Base-by-base conservation (phyloP, 768 basidiomycete genomes). In the Nevesoporus exiguus region DNA sequence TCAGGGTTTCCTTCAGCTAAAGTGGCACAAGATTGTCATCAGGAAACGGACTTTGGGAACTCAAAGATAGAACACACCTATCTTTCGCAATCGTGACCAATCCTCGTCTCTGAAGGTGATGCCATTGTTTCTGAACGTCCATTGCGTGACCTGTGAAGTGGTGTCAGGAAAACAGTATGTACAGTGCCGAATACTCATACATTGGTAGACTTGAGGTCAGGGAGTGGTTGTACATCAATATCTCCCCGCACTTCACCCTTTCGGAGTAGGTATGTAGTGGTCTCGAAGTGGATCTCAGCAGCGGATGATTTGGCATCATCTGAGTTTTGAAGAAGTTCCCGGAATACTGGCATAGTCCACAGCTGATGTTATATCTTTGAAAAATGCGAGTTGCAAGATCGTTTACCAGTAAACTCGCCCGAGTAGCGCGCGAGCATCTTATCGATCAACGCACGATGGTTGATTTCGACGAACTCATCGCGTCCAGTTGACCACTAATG, bases 291-390 rank as follows among this genome's bases (percentile, higher is more conserved):
- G 42, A 94, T 89, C 70, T 95, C 88, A 3, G 85, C 91, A 13
- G 78, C 73, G 49, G 77, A 82, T 2, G 90, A 83, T 43, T 80
- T 85, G 3, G 90, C 93, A 71, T 97, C 95, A 67, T 97, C 94
- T 27, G 94, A 94, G 67, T 99, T 98, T 75, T 98, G 96, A 0
- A 98, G 74, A 6, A 99, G 80, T 69, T 98, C 96, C 46, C 95
- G 73, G 55, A 84, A 85, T 42, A 87, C 83, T 78, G 54, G 17
- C 14, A 5, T 13, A 45, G 15, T n/a, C n/a, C n/a, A n/a, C n/a
- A n/a, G n/a, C n/a, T n/a, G n/a, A n/a, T n/a, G 25, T 6, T 5
- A 43, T n/a, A 5, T 27, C 42, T 27, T 7, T 6, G 25, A 14
- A 17, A 42, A 45, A 45, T 19, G 17, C 3, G 4, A 17, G 5